Percentiles rank a stretch among this genome's conserved stretches.
Conservation (phyloP, 305 asterid species). For the Fraxinus latifolia region DNA sequence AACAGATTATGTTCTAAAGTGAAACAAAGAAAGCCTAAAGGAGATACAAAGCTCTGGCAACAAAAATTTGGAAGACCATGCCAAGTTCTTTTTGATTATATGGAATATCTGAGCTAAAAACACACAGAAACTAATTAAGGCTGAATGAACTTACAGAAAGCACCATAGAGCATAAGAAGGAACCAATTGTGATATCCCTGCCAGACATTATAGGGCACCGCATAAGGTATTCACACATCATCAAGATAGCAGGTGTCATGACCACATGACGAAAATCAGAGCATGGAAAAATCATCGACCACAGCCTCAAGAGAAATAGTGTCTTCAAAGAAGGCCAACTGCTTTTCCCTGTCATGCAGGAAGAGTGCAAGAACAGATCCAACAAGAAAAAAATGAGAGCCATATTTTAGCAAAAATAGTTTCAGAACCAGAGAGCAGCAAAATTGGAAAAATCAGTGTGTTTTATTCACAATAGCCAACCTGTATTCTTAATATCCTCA, state of each 20-base stretch:
- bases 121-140: neutral
- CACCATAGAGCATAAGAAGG: constrained; percentile 89
- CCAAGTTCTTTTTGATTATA: neutral
- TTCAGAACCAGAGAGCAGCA: neutral
- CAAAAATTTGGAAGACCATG: neutral
- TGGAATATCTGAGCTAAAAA: neutral
- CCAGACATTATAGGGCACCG: constrained; percentile 72
- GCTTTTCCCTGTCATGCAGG: constrained; percentile 54
- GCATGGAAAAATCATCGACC: constrained; percentile 97
- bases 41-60: neutral
- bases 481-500: constrained; percentile 62
- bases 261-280: constrained; percentile 95
- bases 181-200: constrained; percentile 66
- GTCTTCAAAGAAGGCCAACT: constrained; percentile 94
- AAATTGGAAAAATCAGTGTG: neutral
- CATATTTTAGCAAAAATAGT: neutral
- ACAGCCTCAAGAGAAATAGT: constrained; percentile 67
- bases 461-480: constrained; percentile 32
- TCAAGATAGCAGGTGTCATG: constrained; percentile 73
- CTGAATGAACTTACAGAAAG: constrained; percentile 59
- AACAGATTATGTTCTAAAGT: neutral
- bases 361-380: constrained; percentile 16
- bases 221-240: constrained; percentile 86
- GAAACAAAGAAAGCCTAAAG: neutral
- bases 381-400: neutral